phyloP scores from a whole-genome alignment of 805 yeast species.

The Candida golubevii region DNA sequence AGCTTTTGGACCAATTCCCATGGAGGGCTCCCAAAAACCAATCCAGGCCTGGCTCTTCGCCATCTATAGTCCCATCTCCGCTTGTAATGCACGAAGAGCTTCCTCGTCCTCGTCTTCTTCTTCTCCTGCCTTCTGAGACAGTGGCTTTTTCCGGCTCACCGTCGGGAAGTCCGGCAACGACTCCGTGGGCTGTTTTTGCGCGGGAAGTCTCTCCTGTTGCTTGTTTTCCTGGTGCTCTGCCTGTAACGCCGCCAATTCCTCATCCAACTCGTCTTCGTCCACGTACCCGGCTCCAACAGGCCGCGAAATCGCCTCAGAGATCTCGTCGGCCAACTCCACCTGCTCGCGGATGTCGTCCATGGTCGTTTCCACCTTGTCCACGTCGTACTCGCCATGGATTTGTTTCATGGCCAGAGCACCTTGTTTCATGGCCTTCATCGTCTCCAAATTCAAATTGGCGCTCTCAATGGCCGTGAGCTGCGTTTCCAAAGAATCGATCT shows the following conservation, averaged over 20 bases:
- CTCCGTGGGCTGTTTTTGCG: slow-evolving; percentile 14
- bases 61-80: slow-evolving; percentile 71
- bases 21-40: too few species aligned
- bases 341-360: slow-evolving; percentile 99
- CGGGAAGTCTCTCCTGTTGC: slow-evolving; percentile 15
- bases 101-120: slow-evolving; percentile 70
- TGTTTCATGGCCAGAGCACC: slow-evolving; percentile 96
- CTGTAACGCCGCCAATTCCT: slow-evolving; percentile 84
- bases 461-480: slow-evolving; percentile 88
- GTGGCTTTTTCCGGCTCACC: slow-evolving; percentile 40
- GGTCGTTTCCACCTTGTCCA: slow-evolving; percentile 94
- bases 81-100: slow-evolving; percentile 75
- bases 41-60: too few species aligned
- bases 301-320: slow-evolving; percentile 91
- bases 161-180: slow-evolving; percentile 44
- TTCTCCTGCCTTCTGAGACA: slow-evolving; percentile 13
- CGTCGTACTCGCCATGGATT: slow-evolving; percentile 90
- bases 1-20: too few species aligned
- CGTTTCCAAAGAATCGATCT: slow-evolving; percentile 83
- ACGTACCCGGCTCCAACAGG: slow-evolving; percentile 80
- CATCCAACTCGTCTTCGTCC: slow-evolving; percentile 92
- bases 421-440: slow-evolving; percentile 98
- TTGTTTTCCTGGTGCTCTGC: slow-evolving; percentile 67
- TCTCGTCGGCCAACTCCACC: slow-evolving; percentile 91
- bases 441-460: slow-evolving; percentile 94